These are phyloP conservation scores for Bipolaris oryzae DNA, from an alignment of 2,329 filamentous ascomycete species.

Conservation along the genomic window DNA sequence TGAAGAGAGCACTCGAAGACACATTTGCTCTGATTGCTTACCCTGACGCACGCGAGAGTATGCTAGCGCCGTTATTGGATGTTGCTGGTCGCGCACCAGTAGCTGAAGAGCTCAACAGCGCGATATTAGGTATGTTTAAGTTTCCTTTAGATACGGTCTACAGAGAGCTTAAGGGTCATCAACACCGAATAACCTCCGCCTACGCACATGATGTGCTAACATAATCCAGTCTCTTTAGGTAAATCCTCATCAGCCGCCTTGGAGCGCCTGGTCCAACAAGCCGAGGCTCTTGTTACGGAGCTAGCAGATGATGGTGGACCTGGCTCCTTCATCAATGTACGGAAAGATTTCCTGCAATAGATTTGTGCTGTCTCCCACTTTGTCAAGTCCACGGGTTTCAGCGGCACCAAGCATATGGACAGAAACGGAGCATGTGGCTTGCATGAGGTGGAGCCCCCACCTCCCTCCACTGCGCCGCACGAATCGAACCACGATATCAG, in stretches of 20 bases:
- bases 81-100: constrained; percentile 74
- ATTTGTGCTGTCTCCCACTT: not conserved
- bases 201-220: not conserved
- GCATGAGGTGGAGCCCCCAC: not conserved
- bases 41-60: constrained; percentile 75
- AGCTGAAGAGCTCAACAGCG: constrained; percentile 92
- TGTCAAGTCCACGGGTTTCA: not conserved
- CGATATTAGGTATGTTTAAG: constrained; percentile 73
- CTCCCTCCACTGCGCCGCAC: no score
- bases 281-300: constrained; percentile 82
- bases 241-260: constrained; percentile 86
- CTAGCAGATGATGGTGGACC: constrained; percentile 78
- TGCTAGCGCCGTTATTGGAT: constrained; percentile 79
- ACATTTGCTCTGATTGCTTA: constrained; percentile 92
- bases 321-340: constrained; percentile 79
- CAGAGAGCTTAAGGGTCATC: not conserved
- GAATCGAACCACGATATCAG: not conserved
- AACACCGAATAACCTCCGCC: not conserved
- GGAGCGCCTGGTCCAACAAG: constrained; percentile 85
- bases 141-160: not conserved
- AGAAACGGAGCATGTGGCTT: not conserved
- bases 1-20: constrained; percentile 76
- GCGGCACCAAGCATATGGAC: not conserved
- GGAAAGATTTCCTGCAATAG: constrained; percentile 43
- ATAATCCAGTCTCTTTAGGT: constrained; percentile 75